Conservation (phyloP, 768 basidiomycete species). For the Serendipita sp. region DNA sequence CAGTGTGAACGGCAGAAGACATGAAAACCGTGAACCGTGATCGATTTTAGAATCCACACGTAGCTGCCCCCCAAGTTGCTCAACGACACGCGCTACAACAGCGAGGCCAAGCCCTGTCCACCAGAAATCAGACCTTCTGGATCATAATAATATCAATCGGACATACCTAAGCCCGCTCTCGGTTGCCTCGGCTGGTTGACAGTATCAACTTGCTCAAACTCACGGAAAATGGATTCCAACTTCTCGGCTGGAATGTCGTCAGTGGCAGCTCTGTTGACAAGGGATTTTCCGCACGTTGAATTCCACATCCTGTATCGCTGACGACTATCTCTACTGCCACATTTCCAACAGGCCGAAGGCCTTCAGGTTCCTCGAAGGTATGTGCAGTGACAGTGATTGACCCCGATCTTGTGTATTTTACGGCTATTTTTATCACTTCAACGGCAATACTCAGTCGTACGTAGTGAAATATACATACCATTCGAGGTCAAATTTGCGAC, state of each 20-base stretch:
- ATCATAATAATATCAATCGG: not conserved
- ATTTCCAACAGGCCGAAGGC: constrained; percentile 29
- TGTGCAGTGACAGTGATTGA: constrained; percentile 44
- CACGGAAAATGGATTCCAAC: constrained; percentile 61
- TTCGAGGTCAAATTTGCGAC: constrained; percentile 68
- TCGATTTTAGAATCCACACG: constrained; percentile 57
- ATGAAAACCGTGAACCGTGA: constrained; percentile 56
- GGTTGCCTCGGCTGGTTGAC: constrained; percentile 23
- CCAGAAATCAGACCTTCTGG: constrained; percentile 9
- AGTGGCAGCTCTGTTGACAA: not conserved
- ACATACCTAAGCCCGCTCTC: constrained; percentile 34
- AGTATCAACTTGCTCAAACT: constrained; percentile 61
- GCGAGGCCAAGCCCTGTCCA: constrained; percentile 52
- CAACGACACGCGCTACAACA: constrained; percentile 65
- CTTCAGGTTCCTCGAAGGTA: constrained; percentile 35
- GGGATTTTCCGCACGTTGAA: constrained; percentile 18
- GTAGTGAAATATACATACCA: constrained; percentile 20
- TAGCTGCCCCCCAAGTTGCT: constrained; percentile 63
- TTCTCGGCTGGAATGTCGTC: constrained; percentile 29
- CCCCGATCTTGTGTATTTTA: constrained; percentile 57
- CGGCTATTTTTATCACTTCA: constrained; percentile 21
- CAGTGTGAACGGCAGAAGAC: constrained; percentile 48
- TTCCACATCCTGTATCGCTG: constrained; percentile 60
- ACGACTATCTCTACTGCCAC: constrained; percentile 54
- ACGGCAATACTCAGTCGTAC: not conserved